Percentiles rank a stretch among this genome's conserved stretches.
These are phyloP conservation scores for Quercus tomentella DNA, from an alignment of 331 rosid species.

Conservation along the genomic window DNA sequence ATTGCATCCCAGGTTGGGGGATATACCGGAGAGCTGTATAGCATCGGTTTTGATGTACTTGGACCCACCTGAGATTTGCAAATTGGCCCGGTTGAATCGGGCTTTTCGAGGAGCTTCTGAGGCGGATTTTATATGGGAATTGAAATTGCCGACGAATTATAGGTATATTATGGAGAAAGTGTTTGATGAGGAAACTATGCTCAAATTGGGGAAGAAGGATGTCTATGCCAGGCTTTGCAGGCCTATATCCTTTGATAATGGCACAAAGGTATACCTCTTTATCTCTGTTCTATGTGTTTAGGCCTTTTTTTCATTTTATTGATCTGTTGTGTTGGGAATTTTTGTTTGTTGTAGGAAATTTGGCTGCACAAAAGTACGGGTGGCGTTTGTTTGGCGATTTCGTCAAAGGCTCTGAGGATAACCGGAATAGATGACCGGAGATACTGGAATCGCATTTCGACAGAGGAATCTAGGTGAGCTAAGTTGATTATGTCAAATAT, in stretches of 20 bases:
- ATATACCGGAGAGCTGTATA: slow-evolving; percentile 51
- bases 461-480: slow-evolving; percentile 53
- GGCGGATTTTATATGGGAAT: slow-evolving; percentile 53
- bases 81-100: slow-evolving; percentile 43
- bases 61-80: slow-evolving; percentile 52
- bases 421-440: slow-evolving; percentile 62
- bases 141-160: slow-evolving; percentile 48
- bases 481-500: not conserved
- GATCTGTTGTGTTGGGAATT: slow-evolving; percentile 6
- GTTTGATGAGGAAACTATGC: slow-evolving; percentile 18
- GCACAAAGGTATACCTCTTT: slow-evolving; percentile 34
- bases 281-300: too few relatives aligned
- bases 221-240: slow-evolving; percentile 47
- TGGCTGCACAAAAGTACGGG: slow-evolving; percentile 49
- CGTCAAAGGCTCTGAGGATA: slow-evolving; percentile 41
- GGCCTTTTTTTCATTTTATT: slow-evolving; percentile 2
- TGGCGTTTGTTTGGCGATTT: slow-evolving; percentile 41
- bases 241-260: slow-evolving; percentile 40
- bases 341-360: slow-evolving; percentile 32
- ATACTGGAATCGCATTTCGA: slow-evolving; percentile 48
- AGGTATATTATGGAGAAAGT: slow-evolving; percentile 31
- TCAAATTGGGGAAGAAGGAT: slow-evolving; percentile 33
- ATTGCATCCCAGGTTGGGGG: slow-evolving; percentile 54
- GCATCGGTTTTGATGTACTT: slow-evolving; percentile 41
- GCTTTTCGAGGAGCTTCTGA: slow-evolving; percentile 47